Evolutionary conservation across 2,329 filamentous ascomycete species (phyloP).

Genomic region (Didymella lethalis): DNA sequence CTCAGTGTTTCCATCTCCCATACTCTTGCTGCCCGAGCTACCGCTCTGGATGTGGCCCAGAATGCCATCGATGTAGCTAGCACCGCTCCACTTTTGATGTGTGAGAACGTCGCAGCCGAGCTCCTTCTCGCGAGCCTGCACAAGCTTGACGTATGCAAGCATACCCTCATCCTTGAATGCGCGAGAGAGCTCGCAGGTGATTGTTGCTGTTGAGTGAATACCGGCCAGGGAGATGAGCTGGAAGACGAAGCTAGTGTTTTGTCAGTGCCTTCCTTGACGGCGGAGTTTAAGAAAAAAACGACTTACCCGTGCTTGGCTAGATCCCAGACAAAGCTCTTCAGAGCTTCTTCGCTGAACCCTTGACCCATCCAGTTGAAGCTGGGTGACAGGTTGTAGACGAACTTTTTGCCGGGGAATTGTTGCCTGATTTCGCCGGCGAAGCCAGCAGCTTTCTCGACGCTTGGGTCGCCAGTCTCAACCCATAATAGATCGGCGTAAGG

Average conservation of each 20-base stretch:
- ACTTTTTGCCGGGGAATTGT: conserved; percentile 77
- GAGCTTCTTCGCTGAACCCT: conserved; percentile 81
- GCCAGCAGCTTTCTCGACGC: conserved; percentile 75
- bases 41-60: conserved; percentile 90
- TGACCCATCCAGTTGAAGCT: conserved; percentile 99
- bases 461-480: conserved; percentile 94
- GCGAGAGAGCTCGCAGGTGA: conserved; percentile 76
- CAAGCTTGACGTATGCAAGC: conserved; percentile 94
- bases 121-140: conserved; percentile 91
- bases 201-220: conserved; percentile 69
- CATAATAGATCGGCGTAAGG: conserved; percentile 95
- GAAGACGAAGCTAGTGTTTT: conserved; percentile 61
- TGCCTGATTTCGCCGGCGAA: conserved; percentile 80
- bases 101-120: conserved; percentile 90
- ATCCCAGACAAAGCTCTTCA: conserved; percentile 96
- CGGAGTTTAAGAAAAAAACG: conserved; percentile 60
- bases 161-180: conserved; percentile 91
- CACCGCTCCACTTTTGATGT: conserved; percentile 87
- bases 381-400: conserved; percentile 95
- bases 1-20: conserved; percentile 95
- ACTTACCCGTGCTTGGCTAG: conserved; percentile 81
- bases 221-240: conserved; percentile 71
- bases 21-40: conserved; percentile 86
- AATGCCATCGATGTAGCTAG: conserved; percentile 84
- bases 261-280: conserved; percentile 3